Percentiles rank a stretch among this genome's conserved stretches.
Conservation (phyloP, 2,329 filamentous ascomycete genomes). For the Neofusicoccum kwambonambiense region DNA sequence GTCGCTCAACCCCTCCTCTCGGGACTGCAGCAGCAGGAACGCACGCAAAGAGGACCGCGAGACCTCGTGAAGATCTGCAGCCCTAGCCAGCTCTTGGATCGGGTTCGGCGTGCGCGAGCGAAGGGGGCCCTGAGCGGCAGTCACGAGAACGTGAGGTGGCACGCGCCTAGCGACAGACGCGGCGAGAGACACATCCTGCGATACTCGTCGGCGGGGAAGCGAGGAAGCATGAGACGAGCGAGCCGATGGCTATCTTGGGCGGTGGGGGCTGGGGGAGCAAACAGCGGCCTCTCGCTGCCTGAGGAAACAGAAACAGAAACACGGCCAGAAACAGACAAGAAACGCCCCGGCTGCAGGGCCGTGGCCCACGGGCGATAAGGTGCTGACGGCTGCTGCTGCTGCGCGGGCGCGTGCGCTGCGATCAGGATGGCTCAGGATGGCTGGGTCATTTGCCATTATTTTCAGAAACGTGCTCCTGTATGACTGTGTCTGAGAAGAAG, state of each 20-base stretch:
- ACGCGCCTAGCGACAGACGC: background rate
- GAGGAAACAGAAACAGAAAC: background rate
- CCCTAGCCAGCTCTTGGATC: background rate
- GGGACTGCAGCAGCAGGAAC: slow-evolving; percentile 13
- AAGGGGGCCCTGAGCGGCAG: background rate
- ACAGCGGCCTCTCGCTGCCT: background rate
- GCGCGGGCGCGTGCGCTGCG: slow-evolving; percentile 1
- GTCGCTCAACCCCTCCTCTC: slow-evolving; percentile 14
- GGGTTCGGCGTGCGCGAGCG: background rate
- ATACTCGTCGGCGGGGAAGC: no score
- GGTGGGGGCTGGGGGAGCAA: slow-evolving; percentile 1
- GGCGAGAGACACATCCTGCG: background rate
- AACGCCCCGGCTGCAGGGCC: slow-evolving; percentile 7
- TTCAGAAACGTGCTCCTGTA: slow-evolving; percentile 14
- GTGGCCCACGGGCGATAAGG: slow-evolving; percentile 9
- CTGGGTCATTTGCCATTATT: slow-evolving; percentile 17
- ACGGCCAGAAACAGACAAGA: background rate
- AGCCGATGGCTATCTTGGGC: slow-evolving; percentile 8
- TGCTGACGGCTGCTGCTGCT: slow-evolving; percentile 13
- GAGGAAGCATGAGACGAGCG: background rate
- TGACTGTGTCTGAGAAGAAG: slow-evolving; percentile 17
- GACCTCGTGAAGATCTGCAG: slow-evolving; percentile 18
- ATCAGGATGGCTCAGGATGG: background rate
- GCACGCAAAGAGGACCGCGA: background rate
- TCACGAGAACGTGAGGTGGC: background rate